Percentiles rank a stretch among this genome's conserved stretches.
These are phyloP conservation scores for Acanthamoeba castellanii DNA, from an alignment of 208 protist species.

Conservation along the genomic window DNA sequence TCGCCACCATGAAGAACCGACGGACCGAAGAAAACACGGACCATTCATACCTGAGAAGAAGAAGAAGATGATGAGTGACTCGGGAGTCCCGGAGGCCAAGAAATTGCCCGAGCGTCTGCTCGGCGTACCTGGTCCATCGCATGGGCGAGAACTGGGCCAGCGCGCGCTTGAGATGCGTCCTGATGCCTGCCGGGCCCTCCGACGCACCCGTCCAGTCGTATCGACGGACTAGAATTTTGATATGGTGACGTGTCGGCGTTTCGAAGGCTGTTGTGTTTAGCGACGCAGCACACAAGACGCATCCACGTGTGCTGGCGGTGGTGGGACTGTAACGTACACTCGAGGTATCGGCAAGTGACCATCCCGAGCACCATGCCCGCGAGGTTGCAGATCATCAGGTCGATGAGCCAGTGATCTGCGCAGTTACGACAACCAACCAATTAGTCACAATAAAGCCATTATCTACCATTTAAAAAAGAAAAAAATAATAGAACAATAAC, in stretches of 20 bases:
- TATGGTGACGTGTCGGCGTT: no score
- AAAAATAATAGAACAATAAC: neutral
- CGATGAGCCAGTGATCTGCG: slow-evolving; percentile 97
- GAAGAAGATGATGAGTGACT: neutral
- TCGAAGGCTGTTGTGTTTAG: neutral
- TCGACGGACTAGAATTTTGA: neutral
- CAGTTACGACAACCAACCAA: neutral
- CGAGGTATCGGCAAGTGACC: slow-evolving; percentile 78
- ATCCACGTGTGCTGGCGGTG: no score
- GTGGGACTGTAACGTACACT: slow-evolving; percentile 75
- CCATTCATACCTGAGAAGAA: slow-evolving; percentile 25
- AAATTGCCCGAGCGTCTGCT: neutral
- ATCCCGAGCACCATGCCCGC: slow-evolving; percentile 95
- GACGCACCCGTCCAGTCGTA: slow-evolving; percentile 43
- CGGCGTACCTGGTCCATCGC: slow-evolving; percentile 11
- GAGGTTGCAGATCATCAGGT: slow-evolving; percentile 96
- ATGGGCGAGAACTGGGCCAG: slow-evolving; percentile 57
- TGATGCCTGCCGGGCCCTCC: slow-evolving; percentile 4
- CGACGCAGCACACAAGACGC: neutral
- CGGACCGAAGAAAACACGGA: slow-evolving; percentile 19
- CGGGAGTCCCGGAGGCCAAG: neutral
- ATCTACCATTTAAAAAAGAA: neutral
- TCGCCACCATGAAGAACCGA: slow-evolving; percentile 60
- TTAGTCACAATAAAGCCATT: neutral
- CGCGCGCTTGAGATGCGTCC: slow-evolving; percentile 18